Base-by-base conservation (phyloP, 2,329 filamentous ascomycete genomes). In the Lasiodiplodia citricola region DNA sequence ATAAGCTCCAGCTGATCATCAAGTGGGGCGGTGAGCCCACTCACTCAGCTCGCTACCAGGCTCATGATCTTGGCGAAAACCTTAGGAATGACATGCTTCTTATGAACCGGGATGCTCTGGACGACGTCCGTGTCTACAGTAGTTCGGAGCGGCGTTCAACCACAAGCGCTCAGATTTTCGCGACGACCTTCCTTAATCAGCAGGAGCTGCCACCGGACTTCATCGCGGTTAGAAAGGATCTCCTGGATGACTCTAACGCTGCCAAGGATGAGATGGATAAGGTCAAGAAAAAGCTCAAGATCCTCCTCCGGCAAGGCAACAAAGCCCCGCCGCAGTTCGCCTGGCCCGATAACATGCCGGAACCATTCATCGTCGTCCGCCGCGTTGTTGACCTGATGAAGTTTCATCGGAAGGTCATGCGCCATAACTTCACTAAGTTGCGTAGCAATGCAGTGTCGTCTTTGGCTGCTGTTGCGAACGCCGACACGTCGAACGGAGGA, bases 221-320 rank as follows among this genome's bases (percentile, higher is more conserved):
- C 72, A 97, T 99, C 71, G 91, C 90, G 41, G 91, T 98, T 68
- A 90, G 96, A 66, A 99, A 99, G 78, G 94, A 98, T 80, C 86
- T 99, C 7, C 84, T 99, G 3, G 96, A 99, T 78, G 96, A 99
- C 78, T 98, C 94, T 0, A 99, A 99, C 79, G 96, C 96, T 4
- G 96, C 96, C 69, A 99, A 99, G 79, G 96, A 99, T 78, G 94
- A 97, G 76, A 99, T 97, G 92, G 96, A 99, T 82, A 97, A 97
- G 81, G 96, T 99, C 68, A 99, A 99, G 86, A 99, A 99, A 87
- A 97, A 97, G 88, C 87, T 99, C 35, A 99, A 99, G 83, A 91
- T 93, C 0, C 86, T 99, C 23, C 82, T 99, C 69, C 90, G 96
- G 37, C 92, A 97, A 79, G 96, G 95, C n/a, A 93, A 94, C 70